Base-by-base conservation (phyloP, 1,139 yeast genomes). In the Scheffersomyces lignicola region DNA sequence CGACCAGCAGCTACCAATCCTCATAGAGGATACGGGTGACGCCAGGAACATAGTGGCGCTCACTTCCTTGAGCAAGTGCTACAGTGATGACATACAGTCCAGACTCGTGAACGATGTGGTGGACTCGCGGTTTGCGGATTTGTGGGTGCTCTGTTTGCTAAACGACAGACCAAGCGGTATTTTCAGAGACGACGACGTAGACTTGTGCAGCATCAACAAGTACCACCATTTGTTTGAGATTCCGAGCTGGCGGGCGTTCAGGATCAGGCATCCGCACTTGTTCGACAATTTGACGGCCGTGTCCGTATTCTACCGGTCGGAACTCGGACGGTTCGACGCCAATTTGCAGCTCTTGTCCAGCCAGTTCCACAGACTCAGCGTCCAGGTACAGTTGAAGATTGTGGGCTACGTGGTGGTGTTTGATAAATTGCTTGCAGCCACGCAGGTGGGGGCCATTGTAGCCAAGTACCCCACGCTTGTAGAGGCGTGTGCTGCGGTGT, bases 1-100 rank as follows among this genome's bases (percentile, higher is more conserved):
- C 3, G 67, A 69, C 37, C 59, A 62, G 27, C 60, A 62, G 27
- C 51, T 74, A 15, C 80, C 80, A 1, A 52, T 73, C 2, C 48
- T 74, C 3, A 55, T 74, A 3, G 78, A 73, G 42, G 73, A 69
- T 38, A 48, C 47, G 9, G 40, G 42, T 11, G 52, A 54, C 17
- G 42, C 45, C 5, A 47, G 68, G 35, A 51, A 47, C 13, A 48
- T 70, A 10, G 51, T 54, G 15, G 48, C 60, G 0, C 37, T 35
- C 14, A 39, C 39, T 6, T 42, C 43, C 11, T 31, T 53, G n/a
- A 33, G 18, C 18, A 30, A 27, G 11, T 36, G 28, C 14, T 10
- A 33, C 18, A 43, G 41, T 27, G 40, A 34, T 31, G 34, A 32
- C 15, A 24, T 20, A 18, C 32, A 41, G 24, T 29, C 36, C 2